Percentiles rank a stretch among this genome's conserved stretches.
These are phyloP conservation scores for Candida awuae DNA, from an alignment of 805 yeast species.

Conservation along the genomic window DNA sequence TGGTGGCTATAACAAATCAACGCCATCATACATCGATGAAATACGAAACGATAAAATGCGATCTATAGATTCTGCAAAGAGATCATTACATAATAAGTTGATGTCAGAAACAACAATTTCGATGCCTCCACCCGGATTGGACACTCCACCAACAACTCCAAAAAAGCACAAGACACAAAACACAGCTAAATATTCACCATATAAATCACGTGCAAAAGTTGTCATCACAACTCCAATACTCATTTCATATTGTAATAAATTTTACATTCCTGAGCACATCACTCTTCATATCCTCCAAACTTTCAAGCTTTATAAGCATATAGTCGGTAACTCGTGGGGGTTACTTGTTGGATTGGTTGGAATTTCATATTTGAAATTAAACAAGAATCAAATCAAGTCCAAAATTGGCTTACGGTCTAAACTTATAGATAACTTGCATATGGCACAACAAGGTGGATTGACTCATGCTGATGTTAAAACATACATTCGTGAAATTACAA, in stretches of 20 bases:
- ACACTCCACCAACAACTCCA: conserved; percentile 8
- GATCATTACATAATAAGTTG: conserved; percentile 6
- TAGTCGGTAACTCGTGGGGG: conserved; percentile 59
- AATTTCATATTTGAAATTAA: conserved; percentile 48
- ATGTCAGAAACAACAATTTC: neutral
- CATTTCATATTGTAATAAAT: conserved; percentile 49
- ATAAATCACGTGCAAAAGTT: conserved; percentile 4
- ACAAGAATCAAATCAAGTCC: conserved; percentile 36
- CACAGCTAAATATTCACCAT: conserved; percentile 2
- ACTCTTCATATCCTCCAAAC: conserved; percentile 44
- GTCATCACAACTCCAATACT: conserved; percentile 32
- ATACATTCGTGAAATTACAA: conserved; percentile 48
- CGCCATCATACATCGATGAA: neutral
- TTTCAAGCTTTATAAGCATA: conserved; percentile 41
- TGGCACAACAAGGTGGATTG: conserved; percentile 46
- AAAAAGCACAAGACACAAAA: neutral
- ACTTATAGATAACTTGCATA: conserved; percentile 43
- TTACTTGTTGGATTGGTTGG: conserved; percentile 59
- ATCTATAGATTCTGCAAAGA: conserved; percentile 3
- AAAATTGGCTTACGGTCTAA: conserved; percentile 43
- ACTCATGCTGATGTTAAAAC: conserved; percentile 40
- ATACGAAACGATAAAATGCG: neutral
- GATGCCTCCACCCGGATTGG: conserved; percentile 10
- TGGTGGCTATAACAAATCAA: neutral
- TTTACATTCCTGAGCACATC: conserved; percentile 48